Evolutionary conservation across 2,329 filamentous ascomycete genomes (phyloP), one percentile per base, ranked within the genome.

Genomic region (Cordyceps javanica): DNA sequence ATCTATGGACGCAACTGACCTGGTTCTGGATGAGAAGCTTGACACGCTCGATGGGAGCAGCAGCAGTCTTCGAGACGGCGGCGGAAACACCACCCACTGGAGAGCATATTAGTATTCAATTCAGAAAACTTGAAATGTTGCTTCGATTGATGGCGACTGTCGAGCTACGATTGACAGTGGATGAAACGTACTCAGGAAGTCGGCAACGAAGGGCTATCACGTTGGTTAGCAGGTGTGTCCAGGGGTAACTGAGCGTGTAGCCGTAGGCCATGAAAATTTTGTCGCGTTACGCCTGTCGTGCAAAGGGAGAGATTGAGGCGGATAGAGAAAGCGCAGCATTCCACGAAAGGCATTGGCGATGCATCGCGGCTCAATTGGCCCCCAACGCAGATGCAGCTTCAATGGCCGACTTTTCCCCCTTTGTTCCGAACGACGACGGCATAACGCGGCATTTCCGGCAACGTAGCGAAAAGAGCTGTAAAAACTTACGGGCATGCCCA

Each of bases 21-120:
- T 99, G 94, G 85, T 99, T 99, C 87, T 99, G 94, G 83, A 99
- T 95, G 75, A 99, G 90, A 76, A 99, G 94, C 92, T 99, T 99
- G 82, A 99, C 89, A 91, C 94, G 94, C 92, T 99, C 94, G 72
- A 99, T 99, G 81, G 94, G 94, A 82, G 94, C 94, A 76, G 94
- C 94, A 75, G 94, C 94, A 70, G 94, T 99, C 91, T 99, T 99
- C 77, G 94, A 99, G 88, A 99, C 92, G 80, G 94, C 94, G 80
- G 94, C 94, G 75, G 94, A 97, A 70, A 99, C 89, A 97, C 94
- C 94, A 89, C 94, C 94, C 94, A 99, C 91, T 96, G 70, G 73
- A 70, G 66, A 72, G 48, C 49, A 16, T 16, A 62, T 68, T 65
- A 68, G 66, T 60, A 54, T 53, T 42, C 48, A 7, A 39, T 38